Percentiles rank a stretch among this genome's conserved stretches.
Conservation (phyloP, 2,329 filamentous ascomycete genomes). For the Penicillium verrucosum region DNA sequence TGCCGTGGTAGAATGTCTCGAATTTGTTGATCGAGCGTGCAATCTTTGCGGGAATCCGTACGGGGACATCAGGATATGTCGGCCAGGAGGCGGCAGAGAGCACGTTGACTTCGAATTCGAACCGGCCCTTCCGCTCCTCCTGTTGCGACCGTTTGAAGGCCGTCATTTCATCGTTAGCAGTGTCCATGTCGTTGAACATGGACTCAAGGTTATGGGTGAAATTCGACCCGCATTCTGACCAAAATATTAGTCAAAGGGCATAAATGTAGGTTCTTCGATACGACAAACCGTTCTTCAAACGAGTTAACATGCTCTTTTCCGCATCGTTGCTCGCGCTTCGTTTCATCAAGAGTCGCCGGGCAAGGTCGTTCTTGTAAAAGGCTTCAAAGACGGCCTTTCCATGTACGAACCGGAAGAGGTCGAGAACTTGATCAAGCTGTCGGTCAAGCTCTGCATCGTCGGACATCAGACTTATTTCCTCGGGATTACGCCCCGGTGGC, state of each 20-base stretch:
- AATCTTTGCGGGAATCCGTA: conserved; percentile 74
- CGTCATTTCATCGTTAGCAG: conserved; percentile 89
- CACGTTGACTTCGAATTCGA: conserved; percentile 66
- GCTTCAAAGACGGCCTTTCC: conserved; percentile 98
- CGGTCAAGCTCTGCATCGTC: conserved; percentile 90
- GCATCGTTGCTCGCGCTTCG: conserved; percentile 92
- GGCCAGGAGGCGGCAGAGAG: conserved; percentile 93
- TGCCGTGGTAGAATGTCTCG: conserved; percentile 79
- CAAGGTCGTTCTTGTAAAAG: conserved; percentile 98
- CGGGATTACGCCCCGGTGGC: conserved; percentile 36
- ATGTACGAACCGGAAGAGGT: conserved; percentile 94
- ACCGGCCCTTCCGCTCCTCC: conserved; percentile 59
- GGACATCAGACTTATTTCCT: conserved; percentile 63
- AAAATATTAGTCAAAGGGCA: conserved; percentile 5
- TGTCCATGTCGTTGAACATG: conserved; percentile 98
- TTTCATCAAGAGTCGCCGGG: conserved; percentile 82
- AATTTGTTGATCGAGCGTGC: conserved; percentile 75
- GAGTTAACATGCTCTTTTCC: conserved; percentile 89
- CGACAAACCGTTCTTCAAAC: conserved; percentile 67
- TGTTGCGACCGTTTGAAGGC: conserved; percentile 69
- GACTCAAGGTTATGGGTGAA: conserved; percentile 98
- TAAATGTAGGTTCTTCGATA: neutral
- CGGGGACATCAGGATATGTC: conserved; percentile 72
- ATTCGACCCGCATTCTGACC: conserved; percentile 75
- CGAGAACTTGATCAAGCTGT: conserved; percentile 87